Evolutionary conservation across 2,329 filamentous ascomycete species (phyloP).

Genomic region (Paecilomyces niveus): DNA sequence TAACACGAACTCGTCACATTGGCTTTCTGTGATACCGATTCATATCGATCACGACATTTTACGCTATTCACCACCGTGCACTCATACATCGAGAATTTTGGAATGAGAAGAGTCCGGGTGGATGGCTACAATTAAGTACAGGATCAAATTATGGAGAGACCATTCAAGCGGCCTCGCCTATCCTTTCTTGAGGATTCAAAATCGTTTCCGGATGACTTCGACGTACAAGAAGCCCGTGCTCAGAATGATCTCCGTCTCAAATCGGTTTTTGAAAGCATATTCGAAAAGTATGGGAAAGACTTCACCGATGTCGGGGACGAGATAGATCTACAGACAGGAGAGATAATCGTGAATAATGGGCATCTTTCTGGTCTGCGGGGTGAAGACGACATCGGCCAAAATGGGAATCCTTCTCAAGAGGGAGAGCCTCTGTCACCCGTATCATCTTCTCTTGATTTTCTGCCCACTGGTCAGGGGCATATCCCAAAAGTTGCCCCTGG

Average conservation of each 20-base stretch:
- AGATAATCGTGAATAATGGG: slow-evolving; percentile 85
- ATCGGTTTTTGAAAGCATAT: slow-evolving; percentile 79
- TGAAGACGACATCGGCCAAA: slow-evolving; percentile 45
- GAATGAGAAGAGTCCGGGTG: neutral
- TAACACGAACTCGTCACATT: neutral
- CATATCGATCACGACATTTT: neutral
- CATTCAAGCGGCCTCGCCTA: slow-evolving; percentile 54
- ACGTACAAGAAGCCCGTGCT: slow-evolving; percentile 56
- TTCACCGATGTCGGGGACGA: slow-evolving; percentile 82
- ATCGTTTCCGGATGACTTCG: slow-evolving; percentile 33
- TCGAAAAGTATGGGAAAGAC: slow-evolving; percentile 78
- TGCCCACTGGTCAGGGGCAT: neutral
- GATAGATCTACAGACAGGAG: slow-evolving; percentile 74
- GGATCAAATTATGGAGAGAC: slow-evolving; percentile 21
- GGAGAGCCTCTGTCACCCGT: neutral
- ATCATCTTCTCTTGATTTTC: neutral
- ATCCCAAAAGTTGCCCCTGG: neutral
- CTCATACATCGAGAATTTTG: neutral
- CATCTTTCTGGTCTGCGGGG: slow-evolving; percentile 62
- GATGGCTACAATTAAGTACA: neutral
- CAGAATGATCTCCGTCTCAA: slow-evolving; percentile 67
- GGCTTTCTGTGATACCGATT: neutral
- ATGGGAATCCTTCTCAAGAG: neutral
- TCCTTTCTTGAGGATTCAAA: slow-evolving; percentile 18
- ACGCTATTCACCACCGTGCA: neutral